These are phyloP conservation scores for Trichophyton equinum DNA, from an alignment of 2,329 filamentous ascomycete species.

Conservation along the genomic window DNA sequence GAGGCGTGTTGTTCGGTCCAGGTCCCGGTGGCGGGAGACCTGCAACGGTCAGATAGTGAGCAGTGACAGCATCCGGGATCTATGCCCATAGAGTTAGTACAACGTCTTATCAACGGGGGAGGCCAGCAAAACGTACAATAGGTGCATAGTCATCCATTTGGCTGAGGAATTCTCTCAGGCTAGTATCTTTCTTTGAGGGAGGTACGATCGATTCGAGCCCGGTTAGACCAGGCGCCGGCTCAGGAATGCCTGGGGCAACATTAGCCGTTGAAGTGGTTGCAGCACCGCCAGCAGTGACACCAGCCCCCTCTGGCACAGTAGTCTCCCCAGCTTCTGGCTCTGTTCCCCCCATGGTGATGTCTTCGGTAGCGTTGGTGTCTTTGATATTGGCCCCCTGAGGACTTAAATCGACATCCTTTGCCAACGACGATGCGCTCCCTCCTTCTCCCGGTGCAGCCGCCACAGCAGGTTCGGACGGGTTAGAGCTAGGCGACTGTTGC, in stretches of 20 bases:
- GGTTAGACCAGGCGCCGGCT: slow-evolving; percentile 22
- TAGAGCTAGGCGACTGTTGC: background rate
- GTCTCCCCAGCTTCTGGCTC: slow-evolving; percentile 8
- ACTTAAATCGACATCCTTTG: slow-evolving; percentile 5
- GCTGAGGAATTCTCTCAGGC: slow-evolving; percentile 76
- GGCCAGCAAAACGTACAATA: slow-evolving; percentile 52
- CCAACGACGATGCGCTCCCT: slow-evolving; percentile 4
- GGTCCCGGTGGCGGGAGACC: slow-evolving; percentile 78
- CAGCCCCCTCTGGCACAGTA: slow-evolving; percentile 12
- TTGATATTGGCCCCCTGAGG: background rate
- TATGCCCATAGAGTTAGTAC: slow-evolving; percentile 26
- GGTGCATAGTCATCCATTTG: slow-evolving; percentile 99
- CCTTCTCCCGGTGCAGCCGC: background rate
- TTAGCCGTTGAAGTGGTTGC: background rate
- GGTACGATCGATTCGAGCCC: slow-evolving; percentile 39
- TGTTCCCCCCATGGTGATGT: slow-evolving; percentile 14
- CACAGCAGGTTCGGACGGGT: background rate
- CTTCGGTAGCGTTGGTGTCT: slow-evolving; percentile 2
- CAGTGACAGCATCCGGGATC: slow-evolving; percentile 95
- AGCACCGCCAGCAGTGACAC: slow-evolving; percentile 10
- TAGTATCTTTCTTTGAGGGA: slow-evolving; percentile 79
- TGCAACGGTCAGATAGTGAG: slow-evolving; percentile 94
- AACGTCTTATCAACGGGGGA: background rate
- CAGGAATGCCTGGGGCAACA: slow-evolving; percentile 13
- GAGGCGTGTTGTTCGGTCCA: slow-evolving; percentile 64